Percentiles rank a stretch among this genome's conserved stretches.
phyloP scores from a whole-genome alignment of 495 filamentous ascomycete species.

The Thermothielavioides terrestris region DNA sequence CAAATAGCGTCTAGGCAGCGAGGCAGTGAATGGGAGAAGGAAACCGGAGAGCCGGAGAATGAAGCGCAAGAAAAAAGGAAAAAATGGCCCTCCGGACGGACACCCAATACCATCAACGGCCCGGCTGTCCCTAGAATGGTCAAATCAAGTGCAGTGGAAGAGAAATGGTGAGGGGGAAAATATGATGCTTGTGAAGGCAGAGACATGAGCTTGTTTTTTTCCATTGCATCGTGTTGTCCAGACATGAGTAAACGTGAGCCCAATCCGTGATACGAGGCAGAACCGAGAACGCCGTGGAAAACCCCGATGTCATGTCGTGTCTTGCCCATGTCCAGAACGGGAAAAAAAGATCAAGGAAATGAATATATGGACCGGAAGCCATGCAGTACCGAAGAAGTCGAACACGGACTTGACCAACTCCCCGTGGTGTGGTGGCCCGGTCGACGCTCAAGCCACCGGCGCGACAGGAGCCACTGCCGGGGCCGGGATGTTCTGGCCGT shows the following conservation, averaged over 20 bases:
- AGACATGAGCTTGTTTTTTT: conserved; percentile 5
- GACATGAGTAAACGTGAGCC: conserved; percentile 6
- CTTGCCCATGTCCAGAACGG: conserved; percentile 8
- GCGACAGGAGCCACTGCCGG: conserved; percentile 18
- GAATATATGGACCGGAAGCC: conserved; percentile 6
- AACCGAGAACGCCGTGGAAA: conserved; percentile 17
- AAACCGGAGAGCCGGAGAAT: background rate
- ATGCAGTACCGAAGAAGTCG: conserved; percentile 3
- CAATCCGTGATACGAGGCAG: conserved; percentile 9
- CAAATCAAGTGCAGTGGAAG: background rate
- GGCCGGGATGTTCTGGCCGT: conserved; percentile 19
- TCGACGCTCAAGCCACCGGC: conserved; percentile 25
- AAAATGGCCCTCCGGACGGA: background rate
- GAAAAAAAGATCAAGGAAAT: conserved; percentile 1
- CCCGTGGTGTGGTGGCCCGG: background rate
- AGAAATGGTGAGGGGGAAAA: conserved; percentile 1
- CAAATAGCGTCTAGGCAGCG: conserved; percentile 11
- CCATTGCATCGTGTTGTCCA: conserved; percentile 11
- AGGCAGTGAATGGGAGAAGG: conserved; percentile 3
- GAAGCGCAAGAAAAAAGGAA: background rate
- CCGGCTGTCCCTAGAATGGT: background rate
- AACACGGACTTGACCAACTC: background rate
- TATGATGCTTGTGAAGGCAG: background rate
- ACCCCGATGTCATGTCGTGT: conserved; percentile 11
- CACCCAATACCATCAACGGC: too few species aligned